Percentiles rank a stretch among this genome's conserved stretches.
Evolutionary conservation across 129 eudicot genomes (phyloP).

Genomic region (Tanacetum coccineum): DNA sequence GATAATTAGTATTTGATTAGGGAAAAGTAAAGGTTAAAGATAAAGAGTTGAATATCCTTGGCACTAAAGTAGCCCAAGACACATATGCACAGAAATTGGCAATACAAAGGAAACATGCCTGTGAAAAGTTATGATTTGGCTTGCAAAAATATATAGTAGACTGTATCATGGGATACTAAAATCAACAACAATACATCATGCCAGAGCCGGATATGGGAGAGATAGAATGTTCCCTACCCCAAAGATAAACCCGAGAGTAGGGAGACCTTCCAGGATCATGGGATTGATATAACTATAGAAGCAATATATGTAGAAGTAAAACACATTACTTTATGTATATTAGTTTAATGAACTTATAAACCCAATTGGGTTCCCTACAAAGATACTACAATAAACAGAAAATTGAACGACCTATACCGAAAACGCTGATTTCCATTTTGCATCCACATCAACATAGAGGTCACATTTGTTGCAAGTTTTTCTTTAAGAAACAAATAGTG

Average conservation of each 20-base stretch:
- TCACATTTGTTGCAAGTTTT: neutral
- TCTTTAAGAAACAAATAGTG: neutral
- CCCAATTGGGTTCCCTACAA: neutral
- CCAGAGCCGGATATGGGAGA: no score
- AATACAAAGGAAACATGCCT: no score
- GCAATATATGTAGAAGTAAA: neutral
- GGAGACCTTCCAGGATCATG: no score
- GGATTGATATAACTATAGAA: no score
- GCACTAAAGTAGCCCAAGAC: neutral
- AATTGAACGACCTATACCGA: neutral
- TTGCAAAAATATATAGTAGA: no score
- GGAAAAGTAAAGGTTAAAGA: neutral
- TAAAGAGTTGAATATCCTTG: neutral
- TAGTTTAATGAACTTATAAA: neutral
- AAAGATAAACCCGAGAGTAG: no score
- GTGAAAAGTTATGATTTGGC: no score
- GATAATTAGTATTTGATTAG: neutral
- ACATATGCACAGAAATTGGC: neutral
- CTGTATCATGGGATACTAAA: no score
- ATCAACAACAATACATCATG: no score
- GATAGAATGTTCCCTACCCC: no score
- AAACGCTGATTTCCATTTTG: neutral
- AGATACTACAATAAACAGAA: neutral
- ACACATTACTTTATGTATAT: neutral
- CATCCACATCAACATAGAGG: neutral